Evolutionary conservation across 75 land plant species (phyloP).

Genomic region (Selaginella tamariscina): DNA sequence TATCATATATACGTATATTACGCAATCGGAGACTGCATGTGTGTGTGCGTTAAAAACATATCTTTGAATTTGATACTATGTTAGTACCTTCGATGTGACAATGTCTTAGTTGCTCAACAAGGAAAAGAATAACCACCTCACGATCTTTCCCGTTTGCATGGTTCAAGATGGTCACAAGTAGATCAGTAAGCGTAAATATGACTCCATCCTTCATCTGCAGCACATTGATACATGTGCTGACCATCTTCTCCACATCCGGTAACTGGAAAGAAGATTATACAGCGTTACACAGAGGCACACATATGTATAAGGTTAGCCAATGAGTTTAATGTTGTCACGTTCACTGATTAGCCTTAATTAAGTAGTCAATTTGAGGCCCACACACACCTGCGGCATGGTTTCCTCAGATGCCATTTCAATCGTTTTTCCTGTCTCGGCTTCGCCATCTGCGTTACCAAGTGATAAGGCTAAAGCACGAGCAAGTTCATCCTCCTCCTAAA

Average conservation of each 20-base stretch:
- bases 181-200: conserved; percentile 66
- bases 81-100: conserved; percentile 35
- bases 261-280: conserved; percentile 17
- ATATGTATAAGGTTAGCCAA: no score
- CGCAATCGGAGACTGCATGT: no score
- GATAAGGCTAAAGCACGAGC: conserved; percentile 92
- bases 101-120: conserved; percentile 59
- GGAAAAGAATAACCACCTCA: conserved; percentile 38
- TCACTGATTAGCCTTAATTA: no score
- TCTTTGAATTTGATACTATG: no score
- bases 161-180: conserved; percentile 72
- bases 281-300: no score
- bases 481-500: conserved; percentile 86
- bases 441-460: conserved; percentile 57
- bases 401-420: conserved; percentile 39
- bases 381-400: no score
- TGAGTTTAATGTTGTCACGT: no score
- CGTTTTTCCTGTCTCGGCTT: conserved; percentile 31
- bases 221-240: conserved; percentile 50
- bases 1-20: no score
- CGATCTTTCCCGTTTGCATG: conserved; percentile 78
- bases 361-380: no score
- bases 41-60: no score
- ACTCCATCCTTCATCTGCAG: conserved; percentile 59
- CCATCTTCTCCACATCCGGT: conserved; percentile 77